These are phyloP conservation scores for Mimosa bimucronata DNA, from an alignment of 306 rosid species.

Conservation along the genomic window DNA sequence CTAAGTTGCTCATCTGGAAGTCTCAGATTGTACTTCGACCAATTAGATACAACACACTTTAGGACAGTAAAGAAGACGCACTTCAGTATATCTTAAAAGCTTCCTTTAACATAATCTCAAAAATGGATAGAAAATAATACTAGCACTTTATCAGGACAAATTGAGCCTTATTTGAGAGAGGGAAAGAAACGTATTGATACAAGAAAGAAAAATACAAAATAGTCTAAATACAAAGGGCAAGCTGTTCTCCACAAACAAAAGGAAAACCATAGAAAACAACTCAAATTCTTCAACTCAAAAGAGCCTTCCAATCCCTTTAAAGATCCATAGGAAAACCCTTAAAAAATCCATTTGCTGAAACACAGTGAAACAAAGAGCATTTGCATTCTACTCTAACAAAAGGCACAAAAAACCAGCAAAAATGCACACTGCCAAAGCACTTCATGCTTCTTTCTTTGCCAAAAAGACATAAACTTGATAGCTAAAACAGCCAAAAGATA, in stretches of 20 bases:
- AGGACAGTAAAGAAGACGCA: neutral
- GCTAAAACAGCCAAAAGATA: neutral
- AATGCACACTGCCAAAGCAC: neutral
- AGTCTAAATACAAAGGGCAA: too few relatives aligned
- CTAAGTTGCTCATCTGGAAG: neutral
- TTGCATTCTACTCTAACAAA: neutral
- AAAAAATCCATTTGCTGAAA: neutral
- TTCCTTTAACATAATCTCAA: neutral
- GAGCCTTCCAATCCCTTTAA: neutral
- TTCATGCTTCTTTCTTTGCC: neutral
- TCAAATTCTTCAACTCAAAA: neutral
- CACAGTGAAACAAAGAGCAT: neutral
- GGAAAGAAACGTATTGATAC: too few relatives aligned
- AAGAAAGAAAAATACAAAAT: neutral
- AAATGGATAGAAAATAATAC: neutral
- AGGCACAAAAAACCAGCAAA: neutral
- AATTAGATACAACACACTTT: neutral
- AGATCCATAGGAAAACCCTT: neutral
- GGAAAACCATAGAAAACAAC: neutral
- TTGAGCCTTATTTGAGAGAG: neutral
- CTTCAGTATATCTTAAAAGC: neutral
- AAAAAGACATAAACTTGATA: neutral
- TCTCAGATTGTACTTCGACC: neutral
- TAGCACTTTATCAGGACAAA: neutral
- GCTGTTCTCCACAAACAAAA: neutral